Evolutionary conservation across 345 rosid species (phyloP).

Genomic region (Zanthoxylum bungeanum): DNA sequence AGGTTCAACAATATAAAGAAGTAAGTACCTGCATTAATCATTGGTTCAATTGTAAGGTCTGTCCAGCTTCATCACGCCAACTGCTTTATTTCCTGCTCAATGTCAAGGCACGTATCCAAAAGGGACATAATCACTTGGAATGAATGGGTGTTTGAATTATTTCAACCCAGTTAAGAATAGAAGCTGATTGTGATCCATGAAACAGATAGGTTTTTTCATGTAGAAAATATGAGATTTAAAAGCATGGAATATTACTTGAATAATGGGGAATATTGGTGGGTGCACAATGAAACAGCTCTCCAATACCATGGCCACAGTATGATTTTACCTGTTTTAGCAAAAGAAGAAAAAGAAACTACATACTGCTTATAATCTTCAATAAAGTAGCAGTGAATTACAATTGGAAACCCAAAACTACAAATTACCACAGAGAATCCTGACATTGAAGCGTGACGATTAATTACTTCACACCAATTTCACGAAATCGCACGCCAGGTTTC

Average conservation of each 20-base stretch:
- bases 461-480: constrained; percentile 90
- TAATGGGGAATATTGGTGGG: constrained; percentile 98
- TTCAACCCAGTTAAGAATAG: too few species aligned
- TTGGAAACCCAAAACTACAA: background rate
- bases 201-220: too few species aligned
- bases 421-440: constrained; percentile 96
- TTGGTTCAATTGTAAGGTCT: constrained; percentile 95
- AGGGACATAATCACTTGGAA: background rate
- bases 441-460: constrained; percentile 89
- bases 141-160: background rate
- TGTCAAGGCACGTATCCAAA: constrained; percentile 34
- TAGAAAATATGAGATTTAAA: background rate
- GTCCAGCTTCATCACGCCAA: constrained; percentile 97
- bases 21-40: constrained; percentile 85
- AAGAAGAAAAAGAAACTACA: constrained; percentile 7
- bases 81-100: constrained; percentile 83
- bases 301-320: constrained; percentile 94
- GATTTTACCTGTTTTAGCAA: constrained; percentile 69
- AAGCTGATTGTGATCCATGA: too few species aligned
- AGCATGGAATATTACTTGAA: constrained; percentile 47
- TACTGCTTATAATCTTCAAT: background rate
- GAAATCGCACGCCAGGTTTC: constrained; percentile 92
- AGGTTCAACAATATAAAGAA: background rate
- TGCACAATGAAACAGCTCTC: constrained; percentile 97
- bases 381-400: background rate